phyloP scores from a whole-genome alignment of 1,284 basidiomycete genomes.

The Crucibulum cyathiforme region DNA sequence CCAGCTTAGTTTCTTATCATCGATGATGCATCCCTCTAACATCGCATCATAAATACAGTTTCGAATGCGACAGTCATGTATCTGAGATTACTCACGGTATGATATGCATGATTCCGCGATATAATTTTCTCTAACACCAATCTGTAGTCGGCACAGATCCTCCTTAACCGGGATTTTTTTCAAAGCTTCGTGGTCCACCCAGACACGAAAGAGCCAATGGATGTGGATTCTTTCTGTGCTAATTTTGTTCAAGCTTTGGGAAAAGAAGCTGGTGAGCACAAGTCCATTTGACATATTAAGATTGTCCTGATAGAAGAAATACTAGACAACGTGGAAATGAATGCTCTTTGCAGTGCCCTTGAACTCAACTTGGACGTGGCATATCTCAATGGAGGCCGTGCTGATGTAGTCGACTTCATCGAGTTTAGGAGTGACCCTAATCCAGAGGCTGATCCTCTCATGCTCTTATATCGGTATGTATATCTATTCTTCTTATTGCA shows the following conservation, averaged over 20 bases:
- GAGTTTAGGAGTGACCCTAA: conserved; percentile 62
- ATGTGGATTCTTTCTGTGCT: conserved; percentile 73
- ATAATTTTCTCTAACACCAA: not conserved
- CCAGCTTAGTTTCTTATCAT: conserved; percentile 20
- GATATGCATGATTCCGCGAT: conserved; percentile 4
- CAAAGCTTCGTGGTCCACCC: conserved; percentile 80
- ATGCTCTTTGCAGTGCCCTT: conserved; percentile 76
- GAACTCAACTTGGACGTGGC: conserved; percentile 76
- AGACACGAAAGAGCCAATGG: conserved; percentile 65
- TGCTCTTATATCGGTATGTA: conserved; percentile 77
- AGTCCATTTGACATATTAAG: not conserved
- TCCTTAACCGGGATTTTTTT: conserved; percentile 67
- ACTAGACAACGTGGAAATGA: conserved; percentile 83
- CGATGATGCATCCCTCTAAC: not conserved
- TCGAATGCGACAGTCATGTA: conserved; percentile 78
- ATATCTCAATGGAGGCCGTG: conserved; percentile 72
- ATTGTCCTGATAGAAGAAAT: conserved; percentile 1
- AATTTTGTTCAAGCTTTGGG: conserved; percentile 81
- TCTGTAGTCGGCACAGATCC: conserved; percentile 74
- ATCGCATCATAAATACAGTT: conserved; percentile 39
- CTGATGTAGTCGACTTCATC: conserved; percentile 72
- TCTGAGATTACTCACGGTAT: conserved; percentile 75
- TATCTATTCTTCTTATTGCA: conserved; percentile 1
- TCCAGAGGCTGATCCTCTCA: conserved; percentile 52
- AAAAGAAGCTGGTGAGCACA: conserved; percentile 76